Base-by-base conservation (phyloP, 352 stramenopile species). In the Globisporangium paddicum region DNA sequence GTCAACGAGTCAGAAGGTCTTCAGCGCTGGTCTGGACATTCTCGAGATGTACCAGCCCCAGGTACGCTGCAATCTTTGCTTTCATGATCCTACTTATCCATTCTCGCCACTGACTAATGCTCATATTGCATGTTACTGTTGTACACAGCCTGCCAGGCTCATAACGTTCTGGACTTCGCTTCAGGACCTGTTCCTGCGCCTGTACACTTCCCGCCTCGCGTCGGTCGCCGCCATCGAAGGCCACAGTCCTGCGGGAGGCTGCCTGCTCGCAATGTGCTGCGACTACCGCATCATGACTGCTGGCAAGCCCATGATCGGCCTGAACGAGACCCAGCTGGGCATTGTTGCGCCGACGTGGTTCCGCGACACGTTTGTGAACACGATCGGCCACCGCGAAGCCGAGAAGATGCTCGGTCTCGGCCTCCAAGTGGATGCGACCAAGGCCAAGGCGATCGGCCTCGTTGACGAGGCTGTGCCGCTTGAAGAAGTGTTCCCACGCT, bases 271-370 rank as follows among this genome's bases (percentile, higher is more conserved):
- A 21, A 93, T 98, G 79, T 89, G 83, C 66, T 98, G 91, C 68
- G 93, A 98, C 77, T 98, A 96, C 70, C 86, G 95, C 21, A 73
- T 98, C 56, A 97, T 98, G 89, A 82, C 87, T n/a, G 73, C 64
- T 10, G 85, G 81, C 13, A 88, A 91, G 53, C 75, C 79, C n/a
- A 78, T 86, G 34, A 98, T 98, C 64, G 95, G 95, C 11, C 73
- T 98, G 34, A 98, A 98, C 64, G 95, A 98, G 77, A 97, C 90
- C 7, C 79, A 96, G 62, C 66, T 98, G 32, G 95, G 95, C 35
- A 97, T 98, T 47, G 83, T 93, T 37, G 87, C 84, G 16, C 78
- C 82, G 5, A 87, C 76, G 53, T 93, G 86, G 83, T 90, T 94
- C 59, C 76, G 76, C 23, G 78, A 88, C 52, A 87, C 79, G 32